Evolutionary conservation across 2,329 filamentous ascomycete genomes (phyloP).

Genomic region (Fusarium sp.): DNA sequence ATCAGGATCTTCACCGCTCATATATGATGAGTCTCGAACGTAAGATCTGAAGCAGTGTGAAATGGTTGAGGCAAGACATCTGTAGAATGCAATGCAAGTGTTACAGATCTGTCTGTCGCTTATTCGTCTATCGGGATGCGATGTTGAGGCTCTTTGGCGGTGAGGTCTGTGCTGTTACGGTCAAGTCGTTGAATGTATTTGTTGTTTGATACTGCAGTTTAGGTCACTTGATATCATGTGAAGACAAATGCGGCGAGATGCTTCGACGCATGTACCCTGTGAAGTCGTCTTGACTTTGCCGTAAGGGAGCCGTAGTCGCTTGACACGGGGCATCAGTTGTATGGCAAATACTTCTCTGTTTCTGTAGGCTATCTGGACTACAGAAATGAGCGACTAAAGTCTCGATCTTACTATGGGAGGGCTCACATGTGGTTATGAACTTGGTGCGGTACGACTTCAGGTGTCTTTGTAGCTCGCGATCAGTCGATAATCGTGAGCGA

Average conservation of each 20-base stretch:
- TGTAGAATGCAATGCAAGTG: constrained; percentile 20
- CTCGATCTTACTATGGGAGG: neutral
- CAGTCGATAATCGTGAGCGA: neutral
- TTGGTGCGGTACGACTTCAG: neutral
- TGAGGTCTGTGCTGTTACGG: constrained; percentile 4
- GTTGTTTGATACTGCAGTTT: neutral
- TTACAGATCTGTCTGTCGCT: constrained; percentile 12
- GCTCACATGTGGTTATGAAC: neutral
- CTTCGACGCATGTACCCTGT: neutral
- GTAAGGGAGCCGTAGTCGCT: neutral
- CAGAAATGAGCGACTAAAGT: neutral
- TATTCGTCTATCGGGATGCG: constrained; percentile 14
- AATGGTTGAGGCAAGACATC: constrained; percentile 13
- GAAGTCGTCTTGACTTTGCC: neutral
- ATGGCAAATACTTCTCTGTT: neutral
- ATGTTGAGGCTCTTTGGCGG: constrained; percentile 31
- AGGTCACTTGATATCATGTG: neutral
- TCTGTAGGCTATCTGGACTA: neutral
- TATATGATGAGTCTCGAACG: constrained; percentile 15
- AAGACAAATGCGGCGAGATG: neutral
- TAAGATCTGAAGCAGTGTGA: neutral
- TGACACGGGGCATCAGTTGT: neutral
- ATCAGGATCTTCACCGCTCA: constrained; percentile 20
- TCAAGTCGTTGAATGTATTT: neutral
- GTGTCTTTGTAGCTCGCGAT: neutral